Evolutionary conservation across 352 stramenopile species (phyloP).

Genomic region (Pythium grandisporangium): DNA sequence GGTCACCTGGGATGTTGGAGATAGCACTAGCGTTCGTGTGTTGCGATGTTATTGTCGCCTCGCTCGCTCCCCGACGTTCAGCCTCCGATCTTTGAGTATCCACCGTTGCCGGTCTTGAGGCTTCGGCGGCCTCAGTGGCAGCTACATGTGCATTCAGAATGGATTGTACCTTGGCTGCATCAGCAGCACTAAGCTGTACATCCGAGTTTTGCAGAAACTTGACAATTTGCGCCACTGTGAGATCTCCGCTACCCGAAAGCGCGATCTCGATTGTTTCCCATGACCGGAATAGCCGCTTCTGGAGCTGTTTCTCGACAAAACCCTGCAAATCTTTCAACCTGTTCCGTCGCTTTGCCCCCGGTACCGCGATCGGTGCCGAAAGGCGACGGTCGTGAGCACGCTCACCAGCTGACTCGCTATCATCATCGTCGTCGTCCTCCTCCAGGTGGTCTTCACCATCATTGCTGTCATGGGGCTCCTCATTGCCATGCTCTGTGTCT

Average conservation of each 20-base stretch:
- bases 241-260: constrained; percentile 52
- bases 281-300: constrained; percentile 54
- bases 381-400: too few species aligned
- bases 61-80: constrained; percentile 7
- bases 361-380: constrained; percentile 9
- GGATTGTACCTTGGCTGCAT: constrained; percentile 43
- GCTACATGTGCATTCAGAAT: constrained; percentile 49
- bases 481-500: background rate
- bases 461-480: constrained; percentile 1
- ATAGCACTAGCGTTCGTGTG: background rate
- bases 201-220: constrained; percentile 68
- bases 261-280: constrained; percentile 72
- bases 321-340: constrained; percentile 50
- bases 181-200: constrained; percentile 40
- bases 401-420: constrained; percentile 6
- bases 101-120: too few species aligned
- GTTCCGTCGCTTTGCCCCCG: constrained; percentile 38
- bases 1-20: background rate
- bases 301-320: constrained; percentile 54
- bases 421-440: constrained; percentile 10
- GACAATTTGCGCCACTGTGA: constrained; percentile 50
- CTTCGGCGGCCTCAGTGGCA: constrained; percentile 1
- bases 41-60: constrained; percentile 2
- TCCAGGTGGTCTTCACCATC: constrained; percentile 7
- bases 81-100: too few species aligned